Base-by-base conservation (phyloP, 1,284 basidiomycete species). In the Pascua sp. region DNA sequence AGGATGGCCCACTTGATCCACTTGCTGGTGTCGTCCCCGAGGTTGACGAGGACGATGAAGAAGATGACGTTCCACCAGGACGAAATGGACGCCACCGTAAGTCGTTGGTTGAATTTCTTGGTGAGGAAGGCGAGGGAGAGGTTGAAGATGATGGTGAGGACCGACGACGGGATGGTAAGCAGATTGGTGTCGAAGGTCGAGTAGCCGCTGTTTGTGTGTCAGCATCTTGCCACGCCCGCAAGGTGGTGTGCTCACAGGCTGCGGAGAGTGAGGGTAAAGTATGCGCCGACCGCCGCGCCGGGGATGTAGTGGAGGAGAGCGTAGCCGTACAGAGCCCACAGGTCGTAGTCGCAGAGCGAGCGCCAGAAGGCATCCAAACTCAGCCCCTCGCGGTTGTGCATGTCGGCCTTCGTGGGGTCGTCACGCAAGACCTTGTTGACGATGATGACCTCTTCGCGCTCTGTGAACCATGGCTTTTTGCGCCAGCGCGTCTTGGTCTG, bases 311-410 rank as follows among this genome's bases (percentile, higher is more conserved):
- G 17, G 7, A 46, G 50, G 11, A 57, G 16, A 17, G 73, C 64
- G 10, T 79, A 57, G 9, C 73, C 18, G 56, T 79, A 80, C 11
- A 79, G 52, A 1, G 77, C 77, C 69, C 68, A 77, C 2, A 79
- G 63, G 47, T 80, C 76, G 49, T 69, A 77, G 57, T 79, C 78
- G 9, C 54, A 58, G 2, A 79, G 36, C 0, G 70, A 66, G 12
- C 55, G 49, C 62, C 62, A 67, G 11, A 77, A 51, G 12, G 66
- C 60, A 1, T 39, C 50, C 13, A 66, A 16, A 1, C 59, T 55
- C 10, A 76, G 49, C 8, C 74, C 78, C 55, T 80, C 65, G 17
- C 79, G 71, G 55, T 80, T 80, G 71, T 80, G 75, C 78, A 80
- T 59, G 8, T 41, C 44, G n/a, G 44, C 40, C 63, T 79, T 80